These are phyloP conservation scores for Macrophomina pseudophaseolina DNA, from an alignment of 2,329 filamentous ascomycete species.

Conservation along the genomic window DNA sequence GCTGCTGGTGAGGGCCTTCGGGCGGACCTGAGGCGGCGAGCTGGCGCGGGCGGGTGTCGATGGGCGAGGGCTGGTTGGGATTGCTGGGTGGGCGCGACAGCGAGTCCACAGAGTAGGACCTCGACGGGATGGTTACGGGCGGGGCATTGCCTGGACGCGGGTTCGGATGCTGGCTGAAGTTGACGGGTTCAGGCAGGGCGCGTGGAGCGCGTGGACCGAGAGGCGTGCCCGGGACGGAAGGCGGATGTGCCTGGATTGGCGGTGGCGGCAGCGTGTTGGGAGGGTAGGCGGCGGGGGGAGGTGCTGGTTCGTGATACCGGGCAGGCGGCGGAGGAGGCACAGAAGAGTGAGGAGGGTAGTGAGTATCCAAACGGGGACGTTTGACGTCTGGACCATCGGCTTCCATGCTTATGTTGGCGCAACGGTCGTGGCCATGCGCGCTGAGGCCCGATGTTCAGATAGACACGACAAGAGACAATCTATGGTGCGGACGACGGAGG, in stretches of 20 bases:
- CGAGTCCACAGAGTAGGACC: slow-evolving; percentile 39
- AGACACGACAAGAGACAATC: slow-evolving; percentile 25
- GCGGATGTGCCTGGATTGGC: slow-evolving; percentile 24
- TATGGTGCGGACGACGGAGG: slow-evolving; percentile 26
- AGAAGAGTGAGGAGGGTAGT: slow-evolving; percentile 25
- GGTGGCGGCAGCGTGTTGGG: slow-evolving; percentile 26
- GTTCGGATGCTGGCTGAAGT: slow-evolving; percentile 28
- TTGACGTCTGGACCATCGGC: slow-evolving; percentile 28
- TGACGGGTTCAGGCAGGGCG: slow-evolving; percentile 25
- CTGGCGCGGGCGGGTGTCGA: slow-evolving; percentile 25
- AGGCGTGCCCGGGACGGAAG: slow-evolving; percentile 24
- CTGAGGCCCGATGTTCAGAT: slow-evolving; percentile 28
- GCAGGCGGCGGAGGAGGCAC: slow-evolving; percentile 22
- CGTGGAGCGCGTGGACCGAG: slow-evolving; percentile 19
- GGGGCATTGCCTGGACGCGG: slow-evolving; percentile 38
- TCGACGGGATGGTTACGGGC: slow-evolving; percentile 37
- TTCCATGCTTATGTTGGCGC: slow-evolving; percentile 29
- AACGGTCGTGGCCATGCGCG: slow-evolving; percentile 28
- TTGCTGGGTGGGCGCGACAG: slow-evolving; percentile 39
- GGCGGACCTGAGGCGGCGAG: slow-evolving; percentile 20
- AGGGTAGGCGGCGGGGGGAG: slow-evolving; percentile 21
- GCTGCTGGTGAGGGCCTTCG: slow-evolving; percentile 29
- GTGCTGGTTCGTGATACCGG: slow-evolving; percentile 23
- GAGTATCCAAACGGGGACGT: slow-evolving; percentile 27
- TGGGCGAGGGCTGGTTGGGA: slow-evolving; percentile 34